Conservation (phyloP, 1,284 basidiomycete species). For the Vanrija sp. region DNA sequence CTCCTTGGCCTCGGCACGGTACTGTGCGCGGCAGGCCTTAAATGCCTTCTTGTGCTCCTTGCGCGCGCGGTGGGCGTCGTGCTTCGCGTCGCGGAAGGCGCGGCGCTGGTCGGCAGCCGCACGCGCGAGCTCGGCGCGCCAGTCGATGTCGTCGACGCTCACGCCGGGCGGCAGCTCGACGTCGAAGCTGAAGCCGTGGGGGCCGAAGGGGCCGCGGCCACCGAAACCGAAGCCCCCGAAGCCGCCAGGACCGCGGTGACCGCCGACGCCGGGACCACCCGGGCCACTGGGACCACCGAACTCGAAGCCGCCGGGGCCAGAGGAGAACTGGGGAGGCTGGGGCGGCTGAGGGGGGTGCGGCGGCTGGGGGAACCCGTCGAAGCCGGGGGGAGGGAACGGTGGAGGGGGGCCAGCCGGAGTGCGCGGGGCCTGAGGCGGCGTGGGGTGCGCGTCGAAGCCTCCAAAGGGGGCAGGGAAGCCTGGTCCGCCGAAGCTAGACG, state of each 20-base stretch:
- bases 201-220: neutral
- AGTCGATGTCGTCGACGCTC: conserved; percentile 2
- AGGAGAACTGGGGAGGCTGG: neutral
- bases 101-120: neutral
- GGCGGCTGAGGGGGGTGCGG: too few species aligned
- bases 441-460: neutral
- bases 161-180: conserved; percentile 5
- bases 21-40: too few species aligned
- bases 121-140: conserved; percentile 1
- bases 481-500: neutral
- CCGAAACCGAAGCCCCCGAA: neutral
- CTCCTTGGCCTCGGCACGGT: too few species aligned
- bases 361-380: too few species aligned
- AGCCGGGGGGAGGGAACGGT: neutral
- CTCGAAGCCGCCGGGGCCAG: neutral
- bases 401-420: neutral
- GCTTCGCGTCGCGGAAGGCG: conserved; percentile 28
- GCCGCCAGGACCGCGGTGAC: neutral
- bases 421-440: neutral
- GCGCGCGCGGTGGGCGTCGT: conserved; percentile 26
- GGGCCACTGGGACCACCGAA: neutral
- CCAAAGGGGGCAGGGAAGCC: neutral
- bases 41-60: neutral
- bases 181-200: neutral
- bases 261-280: neutral